A percentile compares a stretch with the other conserved stretches of the same genome.
Conservation (phyloP, 2,329 filamentous ascomycete genomes). For the Shiraia bambusicola region DNA sequence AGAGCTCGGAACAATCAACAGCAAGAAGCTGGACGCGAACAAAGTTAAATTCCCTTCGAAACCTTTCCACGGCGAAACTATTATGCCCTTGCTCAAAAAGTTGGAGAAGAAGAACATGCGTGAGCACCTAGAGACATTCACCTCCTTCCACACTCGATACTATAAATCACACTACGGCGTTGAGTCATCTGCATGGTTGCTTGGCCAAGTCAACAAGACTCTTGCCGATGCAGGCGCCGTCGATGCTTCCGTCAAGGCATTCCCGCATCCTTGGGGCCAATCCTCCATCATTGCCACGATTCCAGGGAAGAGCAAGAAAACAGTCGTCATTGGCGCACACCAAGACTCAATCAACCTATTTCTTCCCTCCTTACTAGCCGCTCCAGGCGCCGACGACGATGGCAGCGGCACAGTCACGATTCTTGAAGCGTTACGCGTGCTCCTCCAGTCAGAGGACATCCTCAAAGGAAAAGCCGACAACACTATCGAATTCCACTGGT, state of each 20-base stretch:
- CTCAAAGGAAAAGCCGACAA: conserved; percentile 72
- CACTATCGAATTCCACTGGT: conserved; percentile 96
- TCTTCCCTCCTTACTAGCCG: conserved; percentile 77
- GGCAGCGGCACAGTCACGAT: conserved; percentile 93
- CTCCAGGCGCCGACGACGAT: conserved; percentile 94
- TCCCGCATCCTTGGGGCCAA: conserved; percentile 84
- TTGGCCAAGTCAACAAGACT: conserved; percentile 70
- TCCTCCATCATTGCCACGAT: conserved; percentile 89
- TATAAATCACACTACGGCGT: conserved; percentile 77
- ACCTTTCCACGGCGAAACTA: conserved; percentile 63
- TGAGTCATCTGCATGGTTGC: conserved; percentile 85
- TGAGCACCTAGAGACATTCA: conserved; percentile 74
- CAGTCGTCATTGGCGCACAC: conserved; percentile 85
- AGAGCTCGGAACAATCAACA: conserved; percentile 58
- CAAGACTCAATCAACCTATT: conserved; percentile 84
- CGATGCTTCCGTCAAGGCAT: conserved; percentile 69
- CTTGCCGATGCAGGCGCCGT: conserved; percentile 71
- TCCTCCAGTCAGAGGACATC: conserved; percentile 73
- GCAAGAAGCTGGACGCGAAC: conserved; percentile 23
- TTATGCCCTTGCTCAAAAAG: conserved; percentile 66
- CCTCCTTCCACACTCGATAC: conserved; percentile 78
- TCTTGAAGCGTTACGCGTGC: conserved; percentile 80
- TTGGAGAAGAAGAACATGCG: conserved; percentile 77
- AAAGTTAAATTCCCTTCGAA: conserved; percentile 67
- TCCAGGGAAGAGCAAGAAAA: conserved; percentile 80